Base-by-base conservation (phyloP, 192 early-diverging fungal genomes). In the Backusella australiensis region DNA sequence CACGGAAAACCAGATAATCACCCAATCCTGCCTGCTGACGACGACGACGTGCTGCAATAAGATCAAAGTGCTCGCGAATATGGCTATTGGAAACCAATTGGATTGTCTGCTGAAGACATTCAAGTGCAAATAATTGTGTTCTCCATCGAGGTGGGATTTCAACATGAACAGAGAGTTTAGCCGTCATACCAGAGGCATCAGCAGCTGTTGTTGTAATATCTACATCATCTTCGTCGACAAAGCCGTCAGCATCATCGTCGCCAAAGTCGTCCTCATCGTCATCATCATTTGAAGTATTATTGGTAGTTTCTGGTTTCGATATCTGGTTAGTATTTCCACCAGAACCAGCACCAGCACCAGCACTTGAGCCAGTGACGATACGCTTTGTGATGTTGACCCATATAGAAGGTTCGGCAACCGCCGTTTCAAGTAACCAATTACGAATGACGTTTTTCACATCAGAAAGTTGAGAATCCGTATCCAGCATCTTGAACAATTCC, bases 321-420 rank as follows among this genome's bases (percentile, higher is more conserved):
- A 78, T 23, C 53, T 67, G 5, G 69, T 81, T 12, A 77, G 34
- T 15, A 34, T 39, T 32, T 29, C 32, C 36, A 34, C 36, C 52
- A 53, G 52, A 14, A 34, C 36, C 52, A 53, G 52, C 19, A 34
- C 36, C 52, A 53, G 52, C 19, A 53, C 70, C 21, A 26, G 69
- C n/a, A 69, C 75, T 41, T 44, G 71, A n/a, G 29, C 76, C 29
- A 44, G 94, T 91, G 36, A 95, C 78, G 32, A 96, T 92, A 59
- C 87, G 91, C 67, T 94, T 93, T 69, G 91, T 92, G 15, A 95
- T 86, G 52, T 93, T 89, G 53, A 96, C 88, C 95, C 95, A 96
- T 12, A 90, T 81, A n/a, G 90, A 91, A 9, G 95, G 95, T 38
- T 86, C 85, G 9, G 92, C 81, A 4, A 90, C 81, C 4, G 86